Evolutionary conservation across 163 green algal species (phyloP), one percentile per base, ranked within the genome.

Genomic region (Chloroidium sp.): DNA sequence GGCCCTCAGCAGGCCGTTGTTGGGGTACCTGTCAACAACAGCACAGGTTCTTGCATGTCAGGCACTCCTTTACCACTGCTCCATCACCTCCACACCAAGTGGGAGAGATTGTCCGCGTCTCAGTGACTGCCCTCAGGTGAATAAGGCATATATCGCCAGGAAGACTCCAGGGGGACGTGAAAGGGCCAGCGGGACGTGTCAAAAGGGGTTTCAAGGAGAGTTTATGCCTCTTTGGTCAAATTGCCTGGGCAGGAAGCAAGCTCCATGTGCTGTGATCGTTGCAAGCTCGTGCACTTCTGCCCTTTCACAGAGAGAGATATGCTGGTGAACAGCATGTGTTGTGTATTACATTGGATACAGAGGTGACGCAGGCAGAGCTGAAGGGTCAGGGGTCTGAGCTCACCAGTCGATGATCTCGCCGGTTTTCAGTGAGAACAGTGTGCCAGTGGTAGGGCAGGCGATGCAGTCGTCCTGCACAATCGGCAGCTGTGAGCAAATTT

Each of bases 351-450:
- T 36, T 36, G 36, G 36, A 36, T 36, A 36, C 36, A 36, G 36
- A 36, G 36, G 36, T 36, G 36, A 36, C 36, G 36, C 36, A 36
- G 36, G 36, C 36, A 36, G 36, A 36, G 36, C 36, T 36, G 36
- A 36, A 36, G 36, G 36, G 36, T 36, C 36, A 36, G 36, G 36
- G 36, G 36, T 36, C 36, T 36, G 36, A 8, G 8, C 68, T 59
- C 68, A 85, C 89, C 95, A 99, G n/a, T 87, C 87, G 68, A 91
- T 78, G 75, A 98, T 94, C 72, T 92, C 92, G 64, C 95, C 95
- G 64, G 95, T 95, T 83, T 94, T 96, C 0, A 99, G 86, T 72
- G 89, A 93, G 84, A 98, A 99, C 59, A 95, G 83, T 61, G 87
- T 92, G 62, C 86, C 89, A 14, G 95, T 99, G 36, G 87, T 88